Base-by-base conservation (phyloP, 805 yeast species). In the Candida sonorensis region DNA sequence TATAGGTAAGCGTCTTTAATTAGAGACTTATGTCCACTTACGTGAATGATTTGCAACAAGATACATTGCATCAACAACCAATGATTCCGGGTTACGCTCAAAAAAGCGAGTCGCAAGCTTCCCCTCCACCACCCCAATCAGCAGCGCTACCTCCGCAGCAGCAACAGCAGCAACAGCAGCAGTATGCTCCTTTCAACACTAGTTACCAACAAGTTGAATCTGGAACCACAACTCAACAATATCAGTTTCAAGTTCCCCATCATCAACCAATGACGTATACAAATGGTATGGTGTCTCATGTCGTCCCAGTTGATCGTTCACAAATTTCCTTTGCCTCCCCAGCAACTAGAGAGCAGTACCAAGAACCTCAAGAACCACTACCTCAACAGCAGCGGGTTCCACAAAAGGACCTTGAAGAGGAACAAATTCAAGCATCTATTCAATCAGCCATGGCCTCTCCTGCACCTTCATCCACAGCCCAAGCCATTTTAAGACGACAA, bases 351-450 rank as follows among this genome's bases (percentile, higher is more conserved):
- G n/a, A n/a, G n/a, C n/a, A n/a, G n/a, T n/a, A n/a, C n/a, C 32
- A 17, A 8, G 25, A 33, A 23, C 27, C 17, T 13, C 26, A 22
- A 13, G 33, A 29, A 18, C 15, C 36, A 8, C 31, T 27, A 17
- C 36, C 31, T 8, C 20, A 28, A 27, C 14, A 26, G 22, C 29
- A 26, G 13, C 31, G 18, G 18, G 26, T 34, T 5, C 41, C 36
- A 18, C 20, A 18, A 18, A 6, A 18, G 6, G 8, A 18, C 9
- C 20, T 9, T 18, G 20, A 18, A 21, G 40, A 47, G 49, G 37
- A 36, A 23, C 51, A 42, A 26, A 36, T 39, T 17, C 50, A 47
- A 36, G n/a, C n/a, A n/a, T n/a, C n/a, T n/a, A n/a, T n/a, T n/a
- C n/a, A n/a, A n/a, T n/a, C n/a, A n/a, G n/a, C n/a, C n/a, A n/a